Evolutionary conservation across 495 filamentous ascomycete species (phyloP).

Genomic region (Pyrenopolyporus hunteri): DNA sequence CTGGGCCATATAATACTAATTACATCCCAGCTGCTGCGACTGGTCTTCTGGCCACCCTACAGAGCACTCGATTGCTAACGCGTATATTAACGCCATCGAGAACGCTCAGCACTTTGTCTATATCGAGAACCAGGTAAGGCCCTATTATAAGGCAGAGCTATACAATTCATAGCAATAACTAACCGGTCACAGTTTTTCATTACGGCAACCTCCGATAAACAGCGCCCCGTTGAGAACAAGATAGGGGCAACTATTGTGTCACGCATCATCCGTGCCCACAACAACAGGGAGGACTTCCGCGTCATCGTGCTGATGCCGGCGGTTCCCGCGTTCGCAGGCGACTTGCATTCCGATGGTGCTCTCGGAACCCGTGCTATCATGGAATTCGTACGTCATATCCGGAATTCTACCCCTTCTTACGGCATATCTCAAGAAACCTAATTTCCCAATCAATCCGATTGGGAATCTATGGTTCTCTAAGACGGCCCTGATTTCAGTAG

Average conservation of each 20-base stretch:
- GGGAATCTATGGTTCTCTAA: neutral
- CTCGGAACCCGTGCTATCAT: conserved; percentile 93
- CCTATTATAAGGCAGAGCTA: neutral
- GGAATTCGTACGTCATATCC: conserved; percentile 65
- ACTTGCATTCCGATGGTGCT: conserved; percentile 76
- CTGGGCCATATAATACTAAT: conserved; percentile 8
- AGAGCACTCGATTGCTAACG: conserved; percentile 88
- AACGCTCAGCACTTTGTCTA: conserved; percentile 87
- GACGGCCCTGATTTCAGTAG: neutral
- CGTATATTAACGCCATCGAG: conserved; percentile 82
- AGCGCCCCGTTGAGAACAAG: conserved; percentile 83
- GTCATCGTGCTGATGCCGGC: conserved; percentile 87
- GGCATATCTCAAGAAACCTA: neutral
- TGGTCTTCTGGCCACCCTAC: conserved; percentile 73
- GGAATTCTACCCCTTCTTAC: neutral
- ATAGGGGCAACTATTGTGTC: conserved; percentile 89
- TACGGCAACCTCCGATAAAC: conserved; percentile 77
- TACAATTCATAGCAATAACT: neutral
- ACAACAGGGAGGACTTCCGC: conserved; percentile 75
- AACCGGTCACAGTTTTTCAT: conserved; percentile 75
- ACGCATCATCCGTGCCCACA: conserved; percentile 79
- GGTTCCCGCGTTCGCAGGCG: conserved; percentile 89
- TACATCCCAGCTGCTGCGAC: conserved; percentile 60
- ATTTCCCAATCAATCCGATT: neutral
- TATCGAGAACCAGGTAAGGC: conserved; percentile 81